These are phyloP conservation scores for Aegilops longissima DNA, from an alignment of 176 grass and related monocot species.

Conservation along the genomic window DNA sequence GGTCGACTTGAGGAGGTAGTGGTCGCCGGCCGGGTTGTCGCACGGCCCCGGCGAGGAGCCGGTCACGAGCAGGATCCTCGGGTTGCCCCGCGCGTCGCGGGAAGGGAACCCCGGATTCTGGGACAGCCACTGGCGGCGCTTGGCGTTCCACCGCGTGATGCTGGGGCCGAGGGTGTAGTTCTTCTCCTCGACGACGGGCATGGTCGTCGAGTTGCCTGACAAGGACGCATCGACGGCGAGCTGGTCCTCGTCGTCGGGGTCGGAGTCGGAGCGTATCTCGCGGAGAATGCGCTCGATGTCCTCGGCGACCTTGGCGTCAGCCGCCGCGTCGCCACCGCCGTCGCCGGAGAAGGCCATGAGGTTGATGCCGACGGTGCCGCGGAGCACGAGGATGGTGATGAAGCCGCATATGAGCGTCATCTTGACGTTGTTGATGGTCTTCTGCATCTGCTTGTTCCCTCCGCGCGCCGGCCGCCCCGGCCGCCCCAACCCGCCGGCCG, in stretches of 20 bases:
- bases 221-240: background rate
- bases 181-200: background rate
- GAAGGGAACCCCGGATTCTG: conserved; percentile 44
- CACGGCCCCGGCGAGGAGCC: conserved; percentile 62
- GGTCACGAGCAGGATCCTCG: conserved; percentile 58
- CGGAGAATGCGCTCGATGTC: conserved; percentile 69
- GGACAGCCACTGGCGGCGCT: conserved; percentile 42
- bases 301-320: conserved; percentile 52
- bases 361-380: conserved; percentile 60
- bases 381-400: conserved; percentile 68
- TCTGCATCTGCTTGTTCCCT: conserved; percentile 36
- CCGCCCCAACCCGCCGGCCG: conserved; percentile 25
- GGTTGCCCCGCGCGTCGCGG: conserved; percentile 34
- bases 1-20: conserved; percentile 56
- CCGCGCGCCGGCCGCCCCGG: conserved; percentile 27
- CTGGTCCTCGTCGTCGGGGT: conserved; percentile 33
- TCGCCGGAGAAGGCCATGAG: conserved; percentile 24
- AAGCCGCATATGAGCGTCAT: conserved; percentile 70
- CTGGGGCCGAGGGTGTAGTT: conserved; percentile 57
- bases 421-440: conserved; percentile 66
- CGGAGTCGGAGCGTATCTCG: conserved; percentile 73
- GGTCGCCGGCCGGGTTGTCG: conserved; percentile 46
- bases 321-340: background rate
- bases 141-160: conserved; percentile 47
- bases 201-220: conserved; percentile 23